Evolutionary conservation across 768 basidiomycete genomes (phyloP).

Genomic region (Phlebiopsis flavidoalba): DNA sequence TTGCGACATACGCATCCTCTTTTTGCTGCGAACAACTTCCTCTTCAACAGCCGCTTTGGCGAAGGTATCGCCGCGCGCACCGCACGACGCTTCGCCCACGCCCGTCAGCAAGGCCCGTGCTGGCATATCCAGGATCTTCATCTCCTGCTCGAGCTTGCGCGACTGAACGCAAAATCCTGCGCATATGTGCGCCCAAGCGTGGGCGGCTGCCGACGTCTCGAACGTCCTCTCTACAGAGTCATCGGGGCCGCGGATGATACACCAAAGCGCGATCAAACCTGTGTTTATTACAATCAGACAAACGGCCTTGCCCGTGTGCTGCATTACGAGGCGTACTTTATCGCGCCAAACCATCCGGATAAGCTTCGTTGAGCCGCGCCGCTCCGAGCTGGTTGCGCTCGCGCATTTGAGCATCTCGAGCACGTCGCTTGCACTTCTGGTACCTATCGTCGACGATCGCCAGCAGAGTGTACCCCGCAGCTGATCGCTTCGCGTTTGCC

Average conservation of each 20-base stretch:
- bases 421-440: conserved; percentile 42
- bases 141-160: conserved; percentile 36
- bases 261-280: conserved; percentile 40
- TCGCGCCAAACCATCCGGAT: conserved; percentile 32
- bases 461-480: conserved; percentile 56
- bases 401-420: conserved; percentile 48
- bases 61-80: conserved; percentile 33
- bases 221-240: conserved; percentile 30
- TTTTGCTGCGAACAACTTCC: conserved; percentile 40
- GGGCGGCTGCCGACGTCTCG: conserved; percentile 23
- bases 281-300: background rate
- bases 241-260: conserved; percentile 21
- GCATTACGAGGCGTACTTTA: conserved; percentile 21
- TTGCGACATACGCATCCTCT: conserved; percentile 41
- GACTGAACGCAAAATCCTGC: conserved; percentile 42
- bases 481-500: conserved; percentile 32
- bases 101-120: conserved; percentile 27
- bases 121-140: conserved; percentile 41
- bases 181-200: conserved; percentile 31
- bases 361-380: conserved; percentile 30
- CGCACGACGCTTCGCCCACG: conserved; percentile 50
- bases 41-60: conserved; percentile 42
- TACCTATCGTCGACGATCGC: conserved; percentile 53
- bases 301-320: background rate
- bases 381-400: conserved; percentile 42